A percentile compares a stretch with the other conserved stretches of the same genome.
Evolutionary conservation across 2,329 filamentous ascomycete genomes (phyloP).

Genomic region (Aspergillus eucalypticola): DNA sequence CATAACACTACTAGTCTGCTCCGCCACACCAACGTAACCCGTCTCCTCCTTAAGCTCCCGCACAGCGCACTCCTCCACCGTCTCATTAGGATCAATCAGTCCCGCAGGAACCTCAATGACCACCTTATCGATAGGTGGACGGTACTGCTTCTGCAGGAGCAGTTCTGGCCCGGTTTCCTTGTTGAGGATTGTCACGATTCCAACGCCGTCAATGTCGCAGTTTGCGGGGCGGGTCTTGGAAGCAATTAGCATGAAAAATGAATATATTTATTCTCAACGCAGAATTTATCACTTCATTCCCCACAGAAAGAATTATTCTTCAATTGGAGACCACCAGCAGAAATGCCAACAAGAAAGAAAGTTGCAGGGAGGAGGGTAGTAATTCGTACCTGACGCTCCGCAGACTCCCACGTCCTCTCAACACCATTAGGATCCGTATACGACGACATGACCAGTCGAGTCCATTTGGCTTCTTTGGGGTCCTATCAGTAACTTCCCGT

Average conservation of each 20-base stretch:
- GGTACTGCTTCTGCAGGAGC: slow-evolving; percentile 61
- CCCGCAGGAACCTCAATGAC: slow-evolving; percentile 64
- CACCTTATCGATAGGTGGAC: slow-evolving; percentile 59
- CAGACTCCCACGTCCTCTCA: slow-evolving; percentile 47
- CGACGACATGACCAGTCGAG: slow-evolving; percentile 43
- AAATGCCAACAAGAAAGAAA: no score
- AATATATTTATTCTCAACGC: no score
- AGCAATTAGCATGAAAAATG: no score
- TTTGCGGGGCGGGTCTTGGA: slow-evolving; percentile 52
- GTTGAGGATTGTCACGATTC: slow-evolving; percentile 60
- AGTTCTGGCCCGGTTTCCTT: slow-evolving; percentile 53
- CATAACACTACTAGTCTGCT: slow-evolving; percentile 46
- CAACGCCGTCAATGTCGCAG: slow-evolving; percentile 57
- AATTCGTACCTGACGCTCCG: slow-evolving; percentile 42
- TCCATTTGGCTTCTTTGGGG: slow-evolving; percentile 44
- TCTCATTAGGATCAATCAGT: slow-evolving; percentile 59
- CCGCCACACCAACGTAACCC: slow-evolving; percentile 57
- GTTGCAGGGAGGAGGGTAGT: no score
- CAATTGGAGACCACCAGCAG: no score
- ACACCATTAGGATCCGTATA: slow-evolving; percentile 47
- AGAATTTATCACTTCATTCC: no score
- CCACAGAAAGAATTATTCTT: no score
- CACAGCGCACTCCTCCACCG: slow-evolving; percentile 56
- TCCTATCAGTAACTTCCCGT: slow-evolving; percentile 30
- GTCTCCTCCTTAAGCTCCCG: slow-evolving; percentile 64